Percentiles rank a stretch among this genome's conserved stretches.
Evolutionary conservation across 345 rosid genomes (phyloP).

Genomic region (Raphanus raphanistrum): DNA sequence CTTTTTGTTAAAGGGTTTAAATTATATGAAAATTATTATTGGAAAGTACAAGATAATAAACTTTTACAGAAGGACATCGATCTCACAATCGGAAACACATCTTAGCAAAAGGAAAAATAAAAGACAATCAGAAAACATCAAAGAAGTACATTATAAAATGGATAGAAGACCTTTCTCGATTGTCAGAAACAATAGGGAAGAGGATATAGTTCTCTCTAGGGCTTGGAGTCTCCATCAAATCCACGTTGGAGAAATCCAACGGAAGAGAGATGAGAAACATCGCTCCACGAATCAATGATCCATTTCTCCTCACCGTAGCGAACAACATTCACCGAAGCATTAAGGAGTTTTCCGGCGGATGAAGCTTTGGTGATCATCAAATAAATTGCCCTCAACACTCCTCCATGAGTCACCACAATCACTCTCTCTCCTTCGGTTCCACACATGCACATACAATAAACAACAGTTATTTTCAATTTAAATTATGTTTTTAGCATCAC

Average conservation of each 20-base stretch:
- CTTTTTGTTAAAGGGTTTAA: too few species aligned
- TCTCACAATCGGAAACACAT: neutral
- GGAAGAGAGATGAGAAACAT: slow-evolving; percentile 36
- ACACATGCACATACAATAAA: too few species aligned
- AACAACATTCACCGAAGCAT: slow-evolving; percentile 42
- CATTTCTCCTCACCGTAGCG: slow-evolving; percentile 23
- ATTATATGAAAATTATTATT: neutral
- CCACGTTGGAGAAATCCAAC: slow-evolving; percentile 46
- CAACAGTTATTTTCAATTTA: neutral
- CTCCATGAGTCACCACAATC: slow-evolving; percentile 45
- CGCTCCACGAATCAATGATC: slow-evolving; percentile 38
- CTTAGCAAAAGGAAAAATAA: neutral
- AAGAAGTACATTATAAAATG: neutral
- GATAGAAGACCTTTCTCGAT: neutral
- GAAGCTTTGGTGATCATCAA: slow-evolving; percentile 33
- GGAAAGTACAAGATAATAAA: neutral
- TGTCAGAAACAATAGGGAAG: neutral
- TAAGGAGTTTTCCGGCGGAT: slow-evolving; percentile 37
- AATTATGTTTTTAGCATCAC: neutral
- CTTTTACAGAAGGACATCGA: neutral
- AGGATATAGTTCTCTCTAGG: slow-evolving; percentile 14
- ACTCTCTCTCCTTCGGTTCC: slow-evolving; percentile 29
- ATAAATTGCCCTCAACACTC: slow-evolving; percentile 42
- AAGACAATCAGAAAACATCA: neutral
- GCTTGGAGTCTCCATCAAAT: slow-evolving; percentile 38